These are phyloP conservation scores for Colletotrichum sp. DNA, from an alignment of 2,329 filamentous ascomycete genomes.

Conservation along the genomic window DNA sequence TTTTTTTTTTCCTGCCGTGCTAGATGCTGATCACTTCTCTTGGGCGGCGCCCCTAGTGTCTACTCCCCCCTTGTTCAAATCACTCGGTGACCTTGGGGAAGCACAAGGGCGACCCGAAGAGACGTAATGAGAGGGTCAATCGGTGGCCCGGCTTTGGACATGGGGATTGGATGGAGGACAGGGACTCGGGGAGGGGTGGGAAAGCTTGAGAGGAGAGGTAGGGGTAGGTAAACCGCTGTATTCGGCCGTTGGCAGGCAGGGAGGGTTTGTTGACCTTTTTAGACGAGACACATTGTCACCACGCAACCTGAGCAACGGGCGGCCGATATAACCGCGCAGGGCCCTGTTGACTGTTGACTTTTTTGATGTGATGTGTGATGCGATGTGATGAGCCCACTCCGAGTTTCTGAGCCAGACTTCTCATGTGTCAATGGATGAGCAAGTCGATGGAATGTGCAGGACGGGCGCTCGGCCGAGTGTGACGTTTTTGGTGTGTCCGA, in stretches of 20 bases:
- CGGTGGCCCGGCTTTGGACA: neutral
- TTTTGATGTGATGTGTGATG: neutral
- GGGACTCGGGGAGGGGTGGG: neutral
- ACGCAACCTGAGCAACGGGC: neutral
- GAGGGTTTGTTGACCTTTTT: constrained; percentile 11
- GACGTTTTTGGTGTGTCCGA: neutral
- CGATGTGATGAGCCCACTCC: neutral
- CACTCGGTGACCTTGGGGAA: neutral
- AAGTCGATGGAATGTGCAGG: neutral
- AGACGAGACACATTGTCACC: constrained; percentile 20
- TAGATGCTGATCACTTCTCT: neutral
- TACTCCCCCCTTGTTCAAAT: neutral
- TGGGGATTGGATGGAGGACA: neutral
- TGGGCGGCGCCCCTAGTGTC: neutral
- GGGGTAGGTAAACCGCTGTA: neutral
- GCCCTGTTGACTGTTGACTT: neutral
- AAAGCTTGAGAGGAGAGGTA: constrained; percentile 9
- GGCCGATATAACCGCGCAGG: neutral
- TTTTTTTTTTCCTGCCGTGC: neutral
- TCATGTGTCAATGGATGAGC: neutral
- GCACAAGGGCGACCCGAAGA: neutral
- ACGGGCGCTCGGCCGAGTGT: neutral
- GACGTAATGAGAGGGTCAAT: constrained; percentile 6
- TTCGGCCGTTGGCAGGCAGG: neutral
- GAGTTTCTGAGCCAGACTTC: neutral